Base-by-base conservation (phyloP, 1,139 yeast genomes). In the Taphrina sp. region DNA sequence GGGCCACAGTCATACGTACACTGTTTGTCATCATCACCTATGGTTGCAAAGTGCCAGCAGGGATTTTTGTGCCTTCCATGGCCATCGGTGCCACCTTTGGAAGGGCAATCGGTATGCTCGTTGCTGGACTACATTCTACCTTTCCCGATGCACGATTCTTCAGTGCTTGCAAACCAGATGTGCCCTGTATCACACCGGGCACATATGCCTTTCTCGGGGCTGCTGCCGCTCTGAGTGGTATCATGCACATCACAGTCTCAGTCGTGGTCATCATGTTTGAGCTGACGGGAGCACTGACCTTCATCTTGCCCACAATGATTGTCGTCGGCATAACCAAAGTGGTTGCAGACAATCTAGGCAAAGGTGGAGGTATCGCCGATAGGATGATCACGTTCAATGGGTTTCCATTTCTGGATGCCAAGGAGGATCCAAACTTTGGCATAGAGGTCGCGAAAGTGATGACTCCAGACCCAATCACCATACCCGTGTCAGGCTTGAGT, bases 131-230 rank as follows among this genome's bases (percentile, higher is more conserved):
- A 10, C 78, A 82, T 31, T 74, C 75, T 16, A 58, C 67, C 65
- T 43, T 73, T 58, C 75, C 77, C 0, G 70, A 73, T 8, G 69
- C 77, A 1, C 56, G 65, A 3, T 58, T 79, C 3, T 85, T 85
- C 64, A 59, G 76, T 2, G 66, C 71, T 0, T 76, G 80, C 61
- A 66, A 70, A 1, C 65, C 69, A 1, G 76, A 69, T 34, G 72
- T 78, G 4, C 64, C 66, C 1, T 87, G 95, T 65, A 81, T 92
- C 37, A 86, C 90, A 10, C 95, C 97, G 0, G 98, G 98, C 0
- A 85, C 96, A 0, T 94, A 92, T 69, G 96, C 98, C 0, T 83
- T 94, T 59, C 77, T 94, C n/a, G 99, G 98, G 1, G 97, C 98
- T 0, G 97, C 95, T 0, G 94, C 97, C 1, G 89, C 96, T 0